Conservation (phyloP, 2,329 filamentous ascomycete genomes). For the Esteya vermicola region DNA sequence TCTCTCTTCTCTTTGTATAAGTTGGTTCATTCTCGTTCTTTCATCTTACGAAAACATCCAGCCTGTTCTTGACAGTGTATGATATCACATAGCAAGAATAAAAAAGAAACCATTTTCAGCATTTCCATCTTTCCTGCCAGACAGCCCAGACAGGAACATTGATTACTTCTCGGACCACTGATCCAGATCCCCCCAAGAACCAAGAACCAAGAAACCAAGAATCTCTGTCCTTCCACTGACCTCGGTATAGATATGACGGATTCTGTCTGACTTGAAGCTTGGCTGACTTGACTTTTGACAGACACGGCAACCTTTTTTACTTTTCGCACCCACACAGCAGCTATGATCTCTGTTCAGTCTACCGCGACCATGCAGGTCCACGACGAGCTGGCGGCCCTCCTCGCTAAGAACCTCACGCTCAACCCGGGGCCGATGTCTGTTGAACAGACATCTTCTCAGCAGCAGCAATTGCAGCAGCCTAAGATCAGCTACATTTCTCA, state of each 20-base stretch:
- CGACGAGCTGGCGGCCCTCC: conserved; percentile 70
- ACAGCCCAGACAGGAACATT: too few relatives aligned
- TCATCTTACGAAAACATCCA: too few relatives aligned
- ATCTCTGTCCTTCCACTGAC: too few relatives aligned
- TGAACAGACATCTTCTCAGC: background rate
- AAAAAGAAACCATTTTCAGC: conserved; percentile 5
- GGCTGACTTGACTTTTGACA: background rate
- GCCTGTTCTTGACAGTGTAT: too few relatives aligned
- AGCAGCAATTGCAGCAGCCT: conserved; percentile 9
- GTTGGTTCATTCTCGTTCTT: too few relatives aligned
- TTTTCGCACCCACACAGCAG: background rate
- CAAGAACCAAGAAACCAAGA: too few relatives aligned
- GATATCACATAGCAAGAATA: conserved; percentile 9
- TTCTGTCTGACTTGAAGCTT: background rate
- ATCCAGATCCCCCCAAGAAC: too few relatives aligned
- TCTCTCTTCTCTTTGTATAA: background rate
- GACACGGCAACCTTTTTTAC: background rate
- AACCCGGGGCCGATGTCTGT: background rate
- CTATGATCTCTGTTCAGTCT: conserved; percentile 9
- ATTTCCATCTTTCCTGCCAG: background rate
- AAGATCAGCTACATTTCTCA: conserved; percentile 60
- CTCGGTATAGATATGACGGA: background rate
- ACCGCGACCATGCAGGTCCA: conserved; percentile 43
- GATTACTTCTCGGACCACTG: too few relatives aligned
- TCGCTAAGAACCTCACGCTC: conserved; percentile 62